A percentile compares a stretch with the other conserved stretches of the same genome.
These are phyloP conservation scores for Nemania sp. DNA, from an alignment of 2,329 filamentous ascomycete species.

Conservation along the genomic window DNA sequence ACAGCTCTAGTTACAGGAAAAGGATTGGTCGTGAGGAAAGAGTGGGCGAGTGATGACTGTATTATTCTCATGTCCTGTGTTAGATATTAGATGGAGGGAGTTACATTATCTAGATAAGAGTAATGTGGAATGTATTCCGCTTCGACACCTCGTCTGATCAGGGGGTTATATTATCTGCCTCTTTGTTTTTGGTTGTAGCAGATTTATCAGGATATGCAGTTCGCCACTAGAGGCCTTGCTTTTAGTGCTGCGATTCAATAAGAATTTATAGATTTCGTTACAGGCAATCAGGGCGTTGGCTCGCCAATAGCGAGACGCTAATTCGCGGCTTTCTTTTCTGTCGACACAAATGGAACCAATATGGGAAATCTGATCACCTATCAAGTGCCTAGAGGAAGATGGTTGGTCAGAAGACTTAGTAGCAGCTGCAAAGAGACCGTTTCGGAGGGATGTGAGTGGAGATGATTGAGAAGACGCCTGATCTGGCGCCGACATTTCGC, in stretches of 20 bases:
- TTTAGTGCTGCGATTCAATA: neutral
- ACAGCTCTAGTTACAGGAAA: neutral
- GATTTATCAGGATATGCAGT: neutral
- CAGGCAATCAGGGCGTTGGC: neutral
- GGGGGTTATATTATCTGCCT: neutral
- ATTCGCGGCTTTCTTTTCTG: neutral
- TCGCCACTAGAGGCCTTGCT: neutral
- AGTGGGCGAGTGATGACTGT: neutral
- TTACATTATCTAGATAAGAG: neutral
- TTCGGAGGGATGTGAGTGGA: conserved; percentile 23
- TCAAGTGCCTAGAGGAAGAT: neutral
- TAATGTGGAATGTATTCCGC: neutral
- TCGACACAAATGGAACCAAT: neutral
- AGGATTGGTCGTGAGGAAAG: neutral
- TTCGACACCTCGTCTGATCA: neutral
- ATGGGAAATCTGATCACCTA: neutral
- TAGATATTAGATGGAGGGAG: neutral
- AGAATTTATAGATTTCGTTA: neutral
- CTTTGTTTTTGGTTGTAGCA: neutral
- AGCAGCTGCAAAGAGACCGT: conserved; percentile 21
- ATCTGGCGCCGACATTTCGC: neutral
- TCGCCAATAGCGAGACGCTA: neutral
- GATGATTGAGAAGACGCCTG: conserved; percentile 7
- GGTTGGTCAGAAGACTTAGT: conserved; percentile 24
- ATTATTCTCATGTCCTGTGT: neutral